These are phyloP conservation scores for Cruciata laevipes DNA, from an alignment of 257 asterid genomes.

Conservation along the genomic window DNA sequence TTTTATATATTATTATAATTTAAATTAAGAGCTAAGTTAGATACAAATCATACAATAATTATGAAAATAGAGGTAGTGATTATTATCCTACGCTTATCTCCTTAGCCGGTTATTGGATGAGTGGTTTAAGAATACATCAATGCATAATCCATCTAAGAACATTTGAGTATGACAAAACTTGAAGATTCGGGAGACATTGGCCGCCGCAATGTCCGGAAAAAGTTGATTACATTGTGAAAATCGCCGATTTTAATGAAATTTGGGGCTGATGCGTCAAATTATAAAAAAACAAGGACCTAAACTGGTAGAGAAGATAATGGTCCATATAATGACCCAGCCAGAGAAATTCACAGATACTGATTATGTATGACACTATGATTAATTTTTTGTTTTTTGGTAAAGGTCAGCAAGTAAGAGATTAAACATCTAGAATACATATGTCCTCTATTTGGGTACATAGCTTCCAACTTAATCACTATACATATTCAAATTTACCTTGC, in stretches of 20 bases:
- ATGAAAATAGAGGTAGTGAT: no score
- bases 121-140: not conserved
- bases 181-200: not conserved
- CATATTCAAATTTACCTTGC: not conserved
- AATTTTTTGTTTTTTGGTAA: not conserved
- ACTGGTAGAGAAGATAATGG: not conserved
- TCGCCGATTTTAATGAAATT: not conserved
- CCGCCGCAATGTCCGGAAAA: not conserved
- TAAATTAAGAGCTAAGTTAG: no score
- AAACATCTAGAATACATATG: not conserved
- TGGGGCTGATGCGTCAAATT: not conserved
- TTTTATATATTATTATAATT: no score
- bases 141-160: not conserved
- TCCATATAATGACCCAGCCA: not conserved
- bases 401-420: not conserved
- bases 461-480: not conserved
- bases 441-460: not conserved
- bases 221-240: not conserved
- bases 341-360: not conserved
- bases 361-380: not conserved
- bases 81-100: not conserved
- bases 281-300: not conserved
- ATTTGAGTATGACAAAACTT: slow-evolving; percentile 1
- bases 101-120: no score
- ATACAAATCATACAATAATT: no score